Evolutionary conservation across 208 protist genomes (phyloP), one percentile per base, ranked within the genome.

Genomic region (Spongospora subterranea): DNA sequence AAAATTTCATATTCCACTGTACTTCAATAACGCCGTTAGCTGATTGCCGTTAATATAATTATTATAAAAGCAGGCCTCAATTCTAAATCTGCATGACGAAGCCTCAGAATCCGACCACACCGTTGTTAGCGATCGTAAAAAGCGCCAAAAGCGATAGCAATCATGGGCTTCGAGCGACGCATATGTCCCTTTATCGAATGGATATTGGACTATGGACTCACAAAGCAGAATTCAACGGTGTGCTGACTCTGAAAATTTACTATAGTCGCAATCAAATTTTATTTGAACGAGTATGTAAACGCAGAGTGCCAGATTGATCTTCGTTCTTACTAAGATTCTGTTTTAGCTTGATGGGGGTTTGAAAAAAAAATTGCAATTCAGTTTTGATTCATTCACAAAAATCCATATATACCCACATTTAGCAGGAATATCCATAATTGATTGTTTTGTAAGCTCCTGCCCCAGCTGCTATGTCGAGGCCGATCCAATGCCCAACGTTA

Each of bases 201-300:
- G 71, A 45, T 6, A 43, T 82, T 82, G 71, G 71, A 6, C 35
- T 40, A 35, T 82, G 71, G 71, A 82, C 6, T 13, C 11, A 35
- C 6, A 43, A 39, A 45, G 71, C 71, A 35, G 35, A 82, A 43
- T 82, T 45, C 40, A 82, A 82, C n/a, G 71, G 71, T 45, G 71
- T 45, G 6, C n/a, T 82, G n/a, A 82, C 71, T 43, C 35, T 82
- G 17, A 82, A 82, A n/a, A 35, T 82, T 13, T 82, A 82, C 40
- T n/a, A 82, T 82, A 40, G 17, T 35, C 71, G 71, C 6, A n/a
- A 13, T 20, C 71, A 82, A 43, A 82, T 82, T n/a, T 20, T 82
- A 82, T 82, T 82, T n/a, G 71, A 82, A 43, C n/a, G 71, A 6
- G 71, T 82, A 82, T 20, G 6, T 45, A 40, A 13, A 82, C 6